phyloP scores from a whole-genome alignment of 2,329 filamentous ascomycete genomes.

The Ceratocystis ficicola region DNA sequence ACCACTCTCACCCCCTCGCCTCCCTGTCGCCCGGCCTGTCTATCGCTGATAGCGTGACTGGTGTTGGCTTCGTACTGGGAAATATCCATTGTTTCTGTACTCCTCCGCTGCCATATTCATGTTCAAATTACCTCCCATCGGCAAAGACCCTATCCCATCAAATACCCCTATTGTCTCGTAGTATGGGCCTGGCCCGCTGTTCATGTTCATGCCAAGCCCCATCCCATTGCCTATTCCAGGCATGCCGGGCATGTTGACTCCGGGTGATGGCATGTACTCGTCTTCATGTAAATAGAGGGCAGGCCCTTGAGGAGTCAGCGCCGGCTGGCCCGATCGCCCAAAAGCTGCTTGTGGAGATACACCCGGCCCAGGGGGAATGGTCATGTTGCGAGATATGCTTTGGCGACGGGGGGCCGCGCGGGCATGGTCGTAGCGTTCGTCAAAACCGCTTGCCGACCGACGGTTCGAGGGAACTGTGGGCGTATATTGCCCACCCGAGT shows the following conservation, averaged over 20 bases:
- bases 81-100: constrained; percentile 11
- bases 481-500: background rate
- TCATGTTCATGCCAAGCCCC: constrained; percentile 14
- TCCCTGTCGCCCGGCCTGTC: background rate
- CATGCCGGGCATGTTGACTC: background rate
- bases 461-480: background rate
- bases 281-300: background rate
- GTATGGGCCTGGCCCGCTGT: constrained; percentile 12
- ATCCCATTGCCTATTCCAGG: background rate
- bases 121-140: constrained; percentile 10
- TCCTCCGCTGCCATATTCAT: constrained; percentile 10
- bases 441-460: background rate
- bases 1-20: background rate
- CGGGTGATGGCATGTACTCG: constrained; percentile 9
- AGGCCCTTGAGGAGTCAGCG: background rate
- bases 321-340: constrained; percentile 1
- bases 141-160: constrained; percentile 3
- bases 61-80: constrained; percentile 2
- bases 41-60: constrained; percentile 7
- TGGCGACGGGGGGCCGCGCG: constrained; percentile 14
- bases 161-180: background rate
- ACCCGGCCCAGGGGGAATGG: constrained; percentile 8
- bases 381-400: constrained; percentile 17
- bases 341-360: constrained; percentile 7
- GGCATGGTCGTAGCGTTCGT: constrained; percentile 5